Evolutionary conservation across 2,329 filamentous ascomycete genomes (phyloP), one percentile per base, ranked within the genome.

Genomic region (Hypoxylon sp.): DNA sequence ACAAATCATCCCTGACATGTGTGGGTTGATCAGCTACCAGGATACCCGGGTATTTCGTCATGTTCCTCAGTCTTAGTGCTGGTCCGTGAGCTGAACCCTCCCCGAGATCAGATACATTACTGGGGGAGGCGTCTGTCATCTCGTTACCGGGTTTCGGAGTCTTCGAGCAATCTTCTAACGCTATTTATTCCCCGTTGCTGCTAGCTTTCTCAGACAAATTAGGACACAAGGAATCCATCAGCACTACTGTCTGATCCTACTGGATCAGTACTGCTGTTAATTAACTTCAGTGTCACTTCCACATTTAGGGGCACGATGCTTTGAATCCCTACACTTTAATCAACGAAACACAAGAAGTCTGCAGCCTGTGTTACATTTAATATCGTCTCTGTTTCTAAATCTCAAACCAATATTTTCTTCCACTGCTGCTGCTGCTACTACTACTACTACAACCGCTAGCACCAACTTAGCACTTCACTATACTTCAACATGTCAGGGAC

Each of bases 11-110:
- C 71, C 71, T 62, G 62, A 50, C 55, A 46, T 48, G 63, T 67
- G 70, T 67, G 71, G 65, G 73, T 72, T 73, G 72, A 75, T 74
- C 71, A 69, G 67, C 72, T 69, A 67, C 71, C 43, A 67, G 71
- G 69, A 71, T 74, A 36, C 25, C 68, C 68, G 63, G 71, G 62
- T 59, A 72, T 74, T 75, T 75, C 72, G 73, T 73, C 70, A 75
- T 73, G 68, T 64, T 65, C 60, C 43, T 65, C 60, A 57, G 56
- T 65, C 58, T 60, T 58, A 65, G 53, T 63, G 60, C 50, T 73
- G 63, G 59, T 45, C 60, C 38, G 46, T 63, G 62, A 68, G 64
- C 66, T 67, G 55, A 69, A 63, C 68, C 38, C 59, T 63, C 50
- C 61, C 52, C 60, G 43, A 69, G 65, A 64, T 65, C 60, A 55